Evolutionary conservation across 345 rosid species (phyloP), one percentile per base, ranked within the genome.

Genomic region (Erodium maritimum): DNA sequence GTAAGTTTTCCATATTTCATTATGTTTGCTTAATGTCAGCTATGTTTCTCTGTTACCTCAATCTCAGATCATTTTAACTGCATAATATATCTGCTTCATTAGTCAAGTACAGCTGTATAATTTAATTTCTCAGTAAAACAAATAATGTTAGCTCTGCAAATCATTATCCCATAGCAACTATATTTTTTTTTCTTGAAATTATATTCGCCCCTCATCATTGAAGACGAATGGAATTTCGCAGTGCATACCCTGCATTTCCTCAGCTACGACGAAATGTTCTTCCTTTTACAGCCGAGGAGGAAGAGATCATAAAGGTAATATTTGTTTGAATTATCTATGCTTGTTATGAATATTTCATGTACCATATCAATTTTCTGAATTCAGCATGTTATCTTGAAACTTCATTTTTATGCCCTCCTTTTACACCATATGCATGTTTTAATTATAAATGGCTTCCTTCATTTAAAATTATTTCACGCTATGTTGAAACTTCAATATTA

Each of bases 261-360:
- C 71, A 55, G 65, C 58, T 22, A 64, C 76, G 72, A 61, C 56
- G 80, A 29, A 73, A 61, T 54, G 71, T 34, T 42, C 45, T 71
- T 63, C 67, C 64, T 5, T 79, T 80, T 80, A 76, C 79, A 50
- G 53, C 64, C 11, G 21, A 69, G 46, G 84, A 79, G 62, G 80
- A 79, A 67, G 70, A 71, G 58, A 69, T 71, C 23, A 78, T 79
- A 10, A 73, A 60, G 79, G 84, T 79, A 67, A 51, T 48, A 55
- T 19, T 52, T 60, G 23, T 45, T 50, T 50, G 21, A 19, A 51
- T 17, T n/a, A 51, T 19, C 3, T 51, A 10, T 17, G 37, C 9
- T 11, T 29, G 37, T 29, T 51, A 51, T 51, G 1, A 51, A 51
- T 51, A 6, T 17, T 51, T 51, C 21, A 6, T 51, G 7, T 19